These are phyloP conservation scores for Nigrospora oryzae DNA, from an alignment of 2,329 filamentous ascomycete species.

Conservation along the genomic window DNA sequence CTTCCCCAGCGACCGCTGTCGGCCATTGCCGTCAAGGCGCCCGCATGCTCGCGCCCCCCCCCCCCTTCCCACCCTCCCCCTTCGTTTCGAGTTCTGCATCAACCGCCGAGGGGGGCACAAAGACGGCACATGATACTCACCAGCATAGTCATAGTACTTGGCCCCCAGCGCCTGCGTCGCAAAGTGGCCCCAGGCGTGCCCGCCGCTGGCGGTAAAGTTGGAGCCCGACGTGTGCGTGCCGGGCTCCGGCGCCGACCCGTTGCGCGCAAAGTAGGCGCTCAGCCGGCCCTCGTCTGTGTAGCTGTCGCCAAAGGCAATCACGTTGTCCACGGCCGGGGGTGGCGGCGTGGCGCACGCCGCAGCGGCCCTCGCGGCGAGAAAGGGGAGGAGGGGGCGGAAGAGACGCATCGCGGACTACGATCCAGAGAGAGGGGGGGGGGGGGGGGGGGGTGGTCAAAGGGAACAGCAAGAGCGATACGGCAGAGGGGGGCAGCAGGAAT, in stretches of 20 bases:
- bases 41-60: too few relatives aligned
- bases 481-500: too few relatives aligned
- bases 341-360: constrained; percentile 5
- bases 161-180: constrained; percentile 51
- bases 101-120: too few relatives aligned
- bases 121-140: constrained; percentile 7
- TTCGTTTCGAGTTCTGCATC: too few relatives aligned
- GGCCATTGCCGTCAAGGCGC: too few relatives aligned
- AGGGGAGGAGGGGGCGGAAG: not conserved
- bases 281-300: constrained; percentile 67
- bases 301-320: constrained; percentile 67
- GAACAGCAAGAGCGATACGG: too few relatives aligned
- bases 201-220: constrained; percentile 52
- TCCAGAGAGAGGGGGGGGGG: too few relatives aligned
- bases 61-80: too few relatives aligned
- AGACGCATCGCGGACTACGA: not conserved
- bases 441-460: too few relatives aligned
- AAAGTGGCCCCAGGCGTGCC: constrained; percentile 60
- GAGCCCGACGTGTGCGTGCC: constrained; percentile 38
- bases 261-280: constrained; percentile 50
- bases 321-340: constrained; percentile 44
- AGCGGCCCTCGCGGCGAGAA: constrained; percentile 5
- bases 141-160: constrained; percentile 58
- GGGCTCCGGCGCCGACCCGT: constrained; percentile 52
- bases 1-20: too few relatives aligned